Conservation (phyloP, 163 green algal genomes). For the Coccomyxa subellipsoidea region DNA sequence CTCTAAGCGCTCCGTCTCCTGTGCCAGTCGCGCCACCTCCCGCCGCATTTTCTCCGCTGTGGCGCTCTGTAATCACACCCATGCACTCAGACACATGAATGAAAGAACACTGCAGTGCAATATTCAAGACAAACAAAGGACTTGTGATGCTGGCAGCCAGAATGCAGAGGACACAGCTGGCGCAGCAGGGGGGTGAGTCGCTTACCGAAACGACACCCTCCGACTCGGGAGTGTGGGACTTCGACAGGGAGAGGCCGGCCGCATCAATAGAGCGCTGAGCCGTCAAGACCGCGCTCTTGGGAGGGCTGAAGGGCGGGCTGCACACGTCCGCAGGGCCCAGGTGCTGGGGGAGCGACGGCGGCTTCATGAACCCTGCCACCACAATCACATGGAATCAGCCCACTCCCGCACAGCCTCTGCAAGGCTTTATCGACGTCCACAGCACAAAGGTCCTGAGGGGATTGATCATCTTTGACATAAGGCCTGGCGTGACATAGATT, state of each 20-base stretch:
- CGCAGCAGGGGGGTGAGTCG: neutral
- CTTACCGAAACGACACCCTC: neutral
- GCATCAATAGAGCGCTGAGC: neutral
- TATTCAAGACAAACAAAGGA: no score
- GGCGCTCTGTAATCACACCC: neutral
- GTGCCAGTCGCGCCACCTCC: conserved; percentile 19
- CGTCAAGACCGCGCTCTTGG: neutral
- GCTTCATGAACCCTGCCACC: neutral
- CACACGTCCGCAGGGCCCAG: neutral
- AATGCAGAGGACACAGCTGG: neutral
- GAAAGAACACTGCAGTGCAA: no score
- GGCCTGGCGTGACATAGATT: no score
- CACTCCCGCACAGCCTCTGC: no score
- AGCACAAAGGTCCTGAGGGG: no score
- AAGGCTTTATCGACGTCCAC: no score
- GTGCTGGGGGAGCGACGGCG: conserved; percentile 1
- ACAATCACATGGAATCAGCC: no score
- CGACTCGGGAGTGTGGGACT: no score
- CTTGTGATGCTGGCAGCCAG: no score
- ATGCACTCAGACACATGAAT: no score
- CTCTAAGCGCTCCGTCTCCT: conserved; percentile 22
- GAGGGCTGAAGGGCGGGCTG: conserved; percentile 3
- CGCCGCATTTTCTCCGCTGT: conserved; percentile 16
- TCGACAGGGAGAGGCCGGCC: neutral
- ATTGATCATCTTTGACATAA: no score